A percentile compares a stretch with the other conserved stretches of the same genome.
phyloP scores from a whole-genome alignment of 768 basidiomycete species.

The Hericium coralloides region DNA sequence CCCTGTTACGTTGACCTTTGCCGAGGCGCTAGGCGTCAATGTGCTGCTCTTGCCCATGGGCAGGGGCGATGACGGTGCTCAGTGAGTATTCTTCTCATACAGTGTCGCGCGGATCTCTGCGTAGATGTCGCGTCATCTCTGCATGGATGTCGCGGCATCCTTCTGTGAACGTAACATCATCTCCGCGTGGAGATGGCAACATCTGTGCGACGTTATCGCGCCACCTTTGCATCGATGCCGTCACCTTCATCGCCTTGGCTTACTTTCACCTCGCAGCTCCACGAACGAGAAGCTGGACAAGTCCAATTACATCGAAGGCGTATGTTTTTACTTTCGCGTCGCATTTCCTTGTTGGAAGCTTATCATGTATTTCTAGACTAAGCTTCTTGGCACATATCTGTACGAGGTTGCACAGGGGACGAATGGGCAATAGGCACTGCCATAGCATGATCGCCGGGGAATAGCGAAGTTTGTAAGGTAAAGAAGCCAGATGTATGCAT shows the following conservation, averaged over 20 bases:
- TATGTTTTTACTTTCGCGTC: constrained; percentile 25
- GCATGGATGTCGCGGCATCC: too few relatives aligned
- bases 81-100: constrained; percentile 39
- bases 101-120: too few relatives aligned
- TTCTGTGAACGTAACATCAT: too few relatives aligned
- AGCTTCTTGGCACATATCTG: constrained; percentile 73
- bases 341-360: neutral
- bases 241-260: too few relatives aligned
- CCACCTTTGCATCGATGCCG: too few relatives aligned
- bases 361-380: constrained; percentile 34
- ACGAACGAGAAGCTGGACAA: constrained; percentile 93
- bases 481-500: too few relatives aligned
- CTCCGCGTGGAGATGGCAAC: too few relatives aligned
- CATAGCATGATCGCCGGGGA: too few relatives aligned
- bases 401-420: constrained; percentile 43
- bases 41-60: constrained; percentile 90
- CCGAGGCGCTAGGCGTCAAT: constrained; percentile 79
- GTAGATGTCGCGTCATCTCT: too few relatives aligned
- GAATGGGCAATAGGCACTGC: too few relatives aligned
- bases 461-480: too few relatives aligned
- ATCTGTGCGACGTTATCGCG: too few relatives aligned
- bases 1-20: constrained; percentile 90
- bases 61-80: constrained; percentile 89
- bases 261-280: constrained; percentile 37
- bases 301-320: constrained; percentile 83